Percentiles rank a stretch among this genome's conserved stretches.
phyloP scores from a whole-genome alignment of 805 yeast genomes.

The Starmerella riodocensis region DNA sequence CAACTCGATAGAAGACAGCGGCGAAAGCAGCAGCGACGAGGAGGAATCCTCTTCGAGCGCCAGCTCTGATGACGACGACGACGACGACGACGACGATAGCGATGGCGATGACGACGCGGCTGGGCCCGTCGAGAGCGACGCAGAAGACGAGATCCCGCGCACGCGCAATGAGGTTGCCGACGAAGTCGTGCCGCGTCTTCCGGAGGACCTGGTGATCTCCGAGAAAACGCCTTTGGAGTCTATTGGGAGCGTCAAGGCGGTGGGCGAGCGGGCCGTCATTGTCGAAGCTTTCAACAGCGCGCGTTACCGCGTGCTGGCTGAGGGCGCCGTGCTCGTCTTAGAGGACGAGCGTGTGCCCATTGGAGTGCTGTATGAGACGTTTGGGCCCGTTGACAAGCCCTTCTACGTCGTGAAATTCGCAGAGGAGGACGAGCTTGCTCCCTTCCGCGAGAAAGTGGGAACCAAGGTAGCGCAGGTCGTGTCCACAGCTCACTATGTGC shows the following conservation, averaged over 20 bases:
- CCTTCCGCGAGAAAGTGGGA: conserved; percentile 39
- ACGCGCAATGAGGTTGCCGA: conserved; percentile 68
- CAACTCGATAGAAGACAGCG: background rate
- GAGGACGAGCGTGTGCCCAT: conserved; percentile 42
- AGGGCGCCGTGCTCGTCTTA: conserved; percentile 56
- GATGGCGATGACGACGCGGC: conserved; percentile 22
- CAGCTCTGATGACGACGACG: conserved; percentile 7
- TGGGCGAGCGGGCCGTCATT: conserved; percentile 61
- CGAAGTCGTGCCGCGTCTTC: conserved; percentile 54
- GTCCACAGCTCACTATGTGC: conserved; percentile 63
- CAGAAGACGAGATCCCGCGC: conserved; percentile 39
- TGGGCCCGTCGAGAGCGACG: conserved; percentile 10
- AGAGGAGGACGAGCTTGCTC: conserved; percentile 36
- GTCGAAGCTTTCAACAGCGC: conserved; percentile 66
- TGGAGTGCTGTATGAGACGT: conserved; percentile 76
- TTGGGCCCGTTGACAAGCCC: conserved; percentile 78
- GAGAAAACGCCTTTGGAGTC: conserved; percentile 53
- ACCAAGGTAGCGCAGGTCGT: conserved; percentile 61
- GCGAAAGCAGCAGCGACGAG: background rate
- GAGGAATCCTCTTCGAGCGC: background rate
- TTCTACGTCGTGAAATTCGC: conserved; percentile 62
- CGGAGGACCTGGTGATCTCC: conserved; percentile 48
- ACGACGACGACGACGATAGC: conserved; percentile 21
- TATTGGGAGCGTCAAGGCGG: conserved; percentile 54
- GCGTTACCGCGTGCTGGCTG: conserved; percentile 70